A percentile compares a stretch with the other conserved stretches of the same genome.
Evolutionary conservation across 306 rosid species (phyloP).

Genomic region (Vicia faba): DNA sequence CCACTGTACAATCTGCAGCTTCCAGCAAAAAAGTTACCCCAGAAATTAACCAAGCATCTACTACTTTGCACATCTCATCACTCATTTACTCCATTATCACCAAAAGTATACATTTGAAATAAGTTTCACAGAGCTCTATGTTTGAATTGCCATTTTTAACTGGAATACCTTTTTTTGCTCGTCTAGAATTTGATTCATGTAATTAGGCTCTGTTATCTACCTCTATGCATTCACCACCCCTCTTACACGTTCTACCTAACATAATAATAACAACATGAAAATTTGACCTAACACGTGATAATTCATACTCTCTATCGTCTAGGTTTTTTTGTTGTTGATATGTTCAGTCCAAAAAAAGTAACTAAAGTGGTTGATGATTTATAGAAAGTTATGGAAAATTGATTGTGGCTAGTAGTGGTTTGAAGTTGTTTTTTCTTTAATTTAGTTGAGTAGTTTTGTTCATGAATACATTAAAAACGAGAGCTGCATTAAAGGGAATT

Average conservation of each 20-base stretch:
- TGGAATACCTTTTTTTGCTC: not conserved
- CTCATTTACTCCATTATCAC: conserved; percentile 3
- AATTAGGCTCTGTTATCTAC: not conserved
- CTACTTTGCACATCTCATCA: not conserved
- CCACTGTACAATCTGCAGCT: not conserved
- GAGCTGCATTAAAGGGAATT: no score
- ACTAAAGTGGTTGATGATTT: no score
- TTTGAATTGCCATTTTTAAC: not conserved
- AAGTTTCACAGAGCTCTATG: not conserved
- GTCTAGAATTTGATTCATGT: not conserved
- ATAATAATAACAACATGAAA: not conserved
- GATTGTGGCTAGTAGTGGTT: no score
- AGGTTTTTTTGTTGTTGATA: no score
- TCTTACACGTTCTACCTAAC: not conserved
- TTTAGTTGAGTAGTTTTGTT: no score
- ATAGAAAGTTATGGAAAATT: no score
- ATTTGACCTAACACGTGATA: not conserved
- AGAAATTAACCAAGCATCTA: not conserved
- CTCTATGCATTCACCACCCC: not conserved
- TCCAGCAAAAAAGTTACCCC: not conserved
- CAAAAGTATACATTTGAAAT: not conserved
- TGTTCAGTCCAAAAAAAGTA: no score
- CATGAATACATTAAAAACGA: no score
- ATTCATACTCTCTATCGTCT: not conserved
- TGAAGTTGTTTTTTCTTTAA: no score